These are phyloP conservation scores for Tuctoria greenei DNA, from an alignment of 176 grass and related monocot genomes.

Conservation along the genomic window DNA sequence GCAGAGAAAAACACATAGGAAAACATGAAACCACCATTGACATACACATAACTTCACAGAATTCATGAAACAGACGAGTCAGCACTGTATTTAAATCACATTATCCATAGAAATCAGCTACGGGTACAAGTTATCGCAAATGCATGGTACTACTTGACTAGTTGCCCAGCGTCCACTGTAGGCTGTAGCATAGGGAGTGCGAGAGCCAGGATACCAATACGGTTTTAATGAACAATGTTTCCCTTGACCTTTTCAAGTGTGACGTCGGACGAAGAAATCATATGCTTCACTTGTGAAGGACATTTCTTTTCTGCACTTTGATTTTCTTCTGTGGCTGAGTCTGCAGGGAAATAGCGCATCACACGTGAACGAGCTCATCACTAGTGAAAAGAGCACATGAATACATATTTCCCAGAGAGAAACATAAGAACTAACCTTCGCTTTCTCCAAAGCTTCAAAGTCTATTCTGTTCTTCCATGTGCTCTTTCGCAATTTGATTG, in stretches of 20 bases:
- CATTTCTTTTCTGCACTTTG: conserved; percentile 57
- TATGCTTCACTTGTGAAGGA: conserved; percentile 63
- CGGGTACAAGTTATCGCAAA: background rate
- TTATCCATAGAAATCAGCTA: background rate
- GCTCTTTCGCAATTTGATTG: conserved; percentile 80
- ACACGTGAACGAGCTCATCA: conserved; percentile 8
- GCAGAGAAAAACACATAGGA: background rate
- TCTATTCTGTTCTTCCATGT: conserved; percentile 84
- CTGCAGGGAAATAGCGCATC: conserved; percentile 28
- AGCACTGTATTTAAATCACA: conserved; percentile 20
- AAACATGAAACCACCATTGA: background rate
- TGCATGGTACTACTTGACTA: background rate
- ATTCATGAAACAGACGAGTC: background rate
- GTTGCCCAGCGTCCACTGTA: background rate
- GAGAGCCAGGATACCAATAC: background rate
- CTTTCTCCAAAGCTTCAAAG: conserved; percentile 58
- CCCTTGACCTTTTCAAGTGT: background rate
- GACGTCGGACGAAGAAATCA: background rate
- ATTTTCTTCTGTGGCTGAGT: conserved; percentile 51
- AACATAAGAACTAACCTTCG: conserved; percentile 49
- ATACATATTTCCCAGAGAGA: background rate
- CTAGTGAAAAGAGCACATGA: background rate
- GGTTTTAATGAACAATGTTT: background rate
- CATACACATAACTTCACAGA: background rate
- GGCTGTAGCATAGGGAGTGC: background rate